A percentile compares a stretch with the other conserved stretches of the same genome.
Evolutionary conservation across 306 rosid genomes (phyloP).

Genomic region (Medicago ruthenica): DNA sequence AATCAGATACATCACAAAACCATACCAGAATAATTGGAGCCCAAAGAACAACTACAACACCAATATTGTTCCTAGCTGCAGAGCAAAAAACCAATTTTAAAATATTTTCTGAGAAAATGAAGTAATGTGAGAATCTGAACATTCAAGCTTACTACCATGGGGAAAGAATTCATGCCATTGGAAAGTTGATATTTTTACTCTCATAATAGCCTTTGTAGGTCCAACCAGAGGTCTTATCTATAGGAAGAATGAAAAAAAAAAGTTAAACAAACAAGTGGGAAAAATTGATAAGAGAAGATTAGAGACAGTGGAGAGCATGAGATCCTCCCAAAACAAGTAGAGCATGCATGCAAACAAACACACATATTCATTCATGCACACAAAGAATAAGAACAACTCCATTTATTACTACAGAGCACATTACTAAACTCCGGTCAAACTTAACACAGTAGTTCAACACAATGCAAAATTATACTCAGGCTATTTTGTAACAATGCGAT

Average conservation of each 20-base stretch:
- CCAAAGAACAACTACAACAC: constrained; percentile 96
- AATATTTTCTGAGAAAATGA: constrained; percentile 29
- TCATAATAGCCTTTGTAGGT: constrained; percentile 93
- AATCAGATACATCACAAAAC: constrained; percentile 24
- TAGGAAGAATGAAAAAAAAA: constrained; percentile 36
- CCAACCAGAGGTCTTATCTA: constrained; percentile 91
- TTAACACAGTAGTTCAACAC: background rate
- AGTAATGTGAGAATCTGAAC: constrained; percentile 25
- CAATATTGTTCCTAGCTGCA: constrained; percentile 96
- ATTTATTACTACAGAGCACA: constrained; percentile 5
- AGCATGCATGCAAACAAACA: background rate
- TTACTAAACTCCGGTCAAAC: constrained; percentile 15
- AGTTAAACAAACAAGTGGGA: constrained; percentile 1
- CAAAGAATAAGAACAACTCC: constrained; percentile 9
- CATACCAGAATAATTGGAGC: constrained; percentile 95
- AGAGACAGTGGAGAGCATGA: background rate
- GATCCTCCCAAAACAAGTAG: constrained; percentile 13
- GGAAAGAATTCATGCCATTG: constrained; percentile 99
- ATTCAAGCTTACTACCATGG: constrained; percentile 62
- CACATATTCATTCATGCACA: background rate
- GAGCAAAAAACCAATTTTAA: constrained; percentile 37
- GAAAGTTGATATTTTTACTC: constrained; percentile 66
- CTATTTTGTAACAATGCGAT: background rate
- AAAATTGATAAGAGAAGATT: constrained; percentile 12
- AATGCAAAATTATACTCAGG: constrained; percentile 20